Conservation (phyloP, 805 yeast species). For the Torulaspora gathmanii region DNA sequence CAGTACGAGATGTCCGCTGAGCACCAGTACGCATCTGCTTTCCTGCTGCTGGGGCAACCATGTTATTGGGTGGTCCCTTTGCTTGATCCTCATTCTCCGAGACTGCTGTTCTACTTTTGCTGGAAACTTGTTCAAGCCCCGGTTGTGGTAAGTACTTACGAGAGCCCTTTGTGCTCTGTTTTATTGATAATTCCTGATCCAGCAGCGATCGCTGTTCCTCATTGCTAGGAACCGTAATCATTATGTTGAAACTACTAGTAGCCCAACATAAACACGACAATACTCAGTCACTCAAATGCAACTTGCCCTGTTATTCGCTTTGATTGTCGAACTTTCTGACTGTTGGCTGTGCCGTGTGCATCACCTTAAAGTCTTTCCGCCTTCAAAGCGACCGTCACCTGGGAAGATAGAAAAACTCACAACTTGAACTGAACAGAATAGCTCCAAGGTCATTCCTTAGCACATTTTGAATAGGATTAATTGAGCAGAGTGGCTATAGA, state of each 20-base stretch:
- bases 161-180: neutral
- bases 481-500: neutral
- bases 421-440: neutral
- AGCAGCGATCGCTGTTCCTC: conserved; percentile 8
- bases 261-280: neutral
- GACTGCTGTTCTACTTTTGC: neutral
- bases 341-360: neutral
- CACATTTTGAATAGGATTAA: neutral
- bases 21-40: conserved; percentile 42
- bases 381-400: neutral
- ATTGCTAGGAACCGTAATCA: conserved; percentile 1
- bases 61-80: neutral
- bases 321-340: neutral
- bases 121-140: neutral
- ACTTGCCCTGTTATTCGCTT: neutral
- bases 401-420: neutral
- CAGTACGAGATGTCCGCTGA: conserved; percentile 68
- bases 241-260: neutral
- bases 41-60: conserved; percentile 5
- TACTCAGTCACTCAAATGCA: neutral
- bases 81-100: neutral
- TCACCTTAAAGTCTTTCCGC: neutral
- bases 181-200: neutral
- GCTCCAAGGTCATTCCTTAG: neutral
- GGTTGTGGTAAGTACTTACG: conserved; percentile 1